phyloP scores from a whole-genome alignment of 495 filamentous ascomycete genomes.

The Penicillium macrosclerotiorum region DNA sequence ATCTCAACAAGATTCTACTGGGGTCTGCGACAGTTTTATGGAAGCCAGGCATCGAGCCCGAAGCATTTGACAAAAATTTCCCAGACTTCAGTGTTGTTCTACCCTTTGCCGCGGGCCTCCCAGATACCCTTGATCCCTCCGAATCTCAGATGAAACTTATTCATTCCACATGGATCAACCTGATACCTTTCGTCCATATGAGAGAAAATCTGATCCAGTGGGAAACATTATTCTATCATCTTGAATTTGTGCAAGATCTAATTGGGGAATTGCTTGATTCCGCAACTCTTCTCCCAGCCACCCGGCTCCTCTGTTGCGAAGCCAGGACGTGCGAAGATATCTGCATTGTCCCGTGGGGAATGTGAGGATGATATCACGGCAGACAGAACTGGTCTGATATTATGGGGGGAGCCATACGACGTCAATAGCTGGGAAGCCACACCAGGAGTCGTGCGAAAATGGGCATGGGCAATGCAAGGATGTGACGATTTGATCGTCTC shows the following conservation, averaged over 20 bases:
- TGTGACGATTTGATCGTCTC: slow-evolving; percentile 19
- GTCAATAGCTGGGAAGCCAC: slow-evolving; percentile 18
- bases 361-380: slow-evolving; percentile 15
- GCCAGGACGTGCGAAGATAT: background rate
- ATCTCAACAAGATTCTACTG: slow-evolving; percentile 7
- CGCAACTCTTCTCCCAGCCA: slow-evolving; percentile 1
- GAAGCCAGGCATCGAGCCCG: background rate
- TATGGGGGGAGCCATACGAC: slow-evolving; percentile 14
- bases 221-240: slow-evolving; percentile 12
- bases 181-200: slow-evolving; percentile 16
- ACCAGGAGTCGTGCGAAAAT: slow-evolving; percentile 16
- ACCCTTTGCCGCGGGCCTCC: slow-evolving; percentile 1
- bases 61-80: background rate
- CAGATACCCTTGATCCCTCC: slow-evolving; percentile 7
- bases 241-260: background rate
- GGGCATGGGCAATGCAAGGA: slow-evolving; percentile 14
- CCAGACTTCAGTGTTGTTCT: slow-evolving; percentile 1
- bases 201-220: slow-evolving; percentile 21
- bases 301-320: background rate
- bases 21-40: background rate
- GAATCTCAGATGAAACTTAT: slow-evolving; percentile 5
- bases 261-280: background rate
- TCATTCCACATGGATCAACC: slow-evolving; percentile 20
- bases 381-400: slow-evolving; percentile 9
- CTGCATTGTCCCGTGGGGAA: background rate